Conservation (phyloP, 202 grass and related monocot species). For the Panicum virgatum region DNA sequence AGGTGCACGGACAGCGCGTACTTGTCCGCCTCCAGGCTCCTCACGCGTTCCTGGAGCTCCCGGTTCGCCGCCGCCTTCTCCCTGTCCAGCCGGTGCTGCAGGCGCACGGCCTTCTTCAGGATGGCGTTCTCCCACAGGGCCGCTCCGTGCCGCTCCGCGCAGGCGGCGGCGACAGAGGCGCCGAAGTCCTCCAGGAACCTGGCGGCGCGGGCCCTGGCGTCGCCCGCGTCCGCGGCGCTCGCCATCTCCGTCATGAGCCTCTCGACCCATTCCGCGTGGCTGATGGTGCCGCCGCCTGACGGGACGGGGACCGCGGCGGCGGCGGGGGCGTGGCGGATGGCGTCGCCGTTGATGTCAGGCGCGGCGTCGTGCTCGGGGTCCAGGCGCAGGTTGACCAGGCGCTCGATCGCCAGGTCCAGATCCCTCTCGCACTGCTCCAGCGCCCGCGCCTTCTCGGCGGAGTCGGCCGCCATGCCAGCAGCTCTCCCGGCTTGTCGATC, state of each 20-base stretch:
- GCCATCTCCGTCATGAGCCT: neutral
- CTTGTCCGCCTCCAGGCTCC: conserved; percentile 27
- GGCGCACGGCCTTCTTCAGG: conserved; percentile 19
- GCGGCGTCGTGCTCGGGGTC: neutral
- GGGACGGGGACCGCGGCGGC: neutral
- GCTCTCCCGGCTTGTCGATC: neutral
- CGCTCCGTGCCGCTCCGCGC: neutral
- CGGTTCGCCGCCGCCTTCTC: neutral
- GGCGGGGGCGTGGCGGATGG: neutral
- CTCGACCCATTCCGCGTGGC: neutral
- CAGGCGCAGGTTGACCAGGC: neutral
- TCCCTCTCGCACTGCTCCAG: conserved; percentile 2
- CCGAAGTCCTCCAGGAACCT: conserved; percentile 12
- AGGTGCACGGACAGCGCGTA: conserved; percentile 15
- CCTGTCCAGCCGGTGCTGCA: neutral
- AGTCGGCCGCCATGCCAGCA: neutral
- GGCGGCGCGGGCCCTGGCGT: conserved; percentile 11
- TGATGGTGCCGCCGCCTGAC: neutral
- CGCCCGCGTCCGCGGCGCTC: neutral
- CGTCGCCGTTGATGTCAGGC: neutral
- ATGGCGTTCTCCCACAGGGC: neutral
- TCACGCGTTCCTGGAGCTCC: conserved; percentile 11
- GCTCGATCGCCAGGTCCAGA: neutral
- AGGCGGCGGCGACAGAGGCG: neutral
- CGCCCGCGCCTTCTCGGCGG: neutral